A percentile compares a stretch with the other conserved stretches of the same genome.
phyloP scores from a whole-genome alignment of 2,329 filamentous ascomycete species.

The Parastagonospora nodorum region DNA sequence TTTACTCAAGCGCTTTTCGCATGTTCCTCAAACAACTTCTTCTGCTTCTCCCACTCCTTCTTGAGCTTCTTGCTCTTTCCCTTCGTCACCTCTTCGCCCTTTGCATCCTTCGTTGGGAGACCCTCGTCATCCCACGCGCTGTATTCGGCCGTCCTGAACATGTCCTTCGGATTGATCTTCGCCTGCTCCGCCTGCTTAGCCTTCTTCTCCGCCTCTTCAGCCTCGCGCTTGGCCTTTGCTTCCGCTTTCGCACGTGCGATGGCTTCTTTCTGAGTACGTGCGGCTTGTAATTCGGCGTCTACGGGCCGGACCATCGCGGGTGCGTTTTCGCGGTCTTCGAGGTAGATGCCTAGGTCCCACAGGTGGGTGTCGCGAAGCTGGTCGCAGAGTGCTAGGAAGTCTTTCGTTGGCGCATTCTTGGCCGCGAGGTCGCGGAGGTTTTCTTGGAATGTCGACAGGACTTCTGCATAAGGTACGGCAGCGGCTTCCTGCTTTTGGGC shows the following conservation, averaged over 20 bases:
- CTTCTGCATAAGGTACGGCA: slow-evolving; percentile 53
- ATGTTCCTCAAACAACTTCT: slow-evolving; percentile 72
- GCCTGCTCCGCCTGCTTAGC: slow-evolving; percentile 61
- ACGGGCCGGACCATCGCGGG: slow-evolving; percentile 76
- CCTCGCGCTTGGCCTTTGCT: slow-evolving; percentile 59
- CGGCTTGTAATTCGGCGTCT: slow-evolving; percentile 60
- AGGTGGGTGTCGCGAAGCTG: slow-evolving; percentile 77
- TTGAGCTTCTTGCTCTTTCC: slow-evolving; percentile 77
- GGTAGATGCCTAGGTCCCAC: slow-evolving; percentile 81
- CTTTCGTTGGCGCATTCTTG: slow-evolving; percentile 64
- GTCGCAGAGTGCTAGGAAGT: slow-evolving; percentile 74
- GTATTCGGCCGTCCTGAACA: slow-evolving; percentile 67
- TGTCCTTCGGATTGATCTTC: slow-evolving; percentile 61
- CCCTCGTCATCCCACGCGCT: slow-evolving; percentile 83
- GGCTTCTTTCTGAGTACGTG: slow-evolving; percentile 60
- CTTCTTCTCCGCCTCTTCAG: slow-evolving; percentile 63
- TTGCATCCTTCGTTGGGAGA: slow-evolving; percentile 75
- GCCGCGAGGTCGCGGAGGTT: slow-evolving; percentile 62
- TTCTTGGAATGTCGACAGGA: slow-evolving; percentile 61
- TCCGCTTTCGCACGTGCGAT: slow-evolving; percentile 50
- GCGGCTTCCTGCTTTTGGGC: slow-evolving; percentile 34
- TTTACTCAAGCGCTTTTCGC: slow-evolving; percentile 17
- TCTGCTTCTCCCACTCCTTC: slow-evolving; percentile 91
- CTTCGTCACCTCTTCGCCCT: slow-evolving; percentile 82
- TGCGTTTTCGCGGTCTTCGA: slow-evolving; percentile 78